Evolutionary conservation across 805 yeast species (phyloP), one percentile per base, ranked within the genome.

Genomic region (Dipodascus albidus): DNA sequence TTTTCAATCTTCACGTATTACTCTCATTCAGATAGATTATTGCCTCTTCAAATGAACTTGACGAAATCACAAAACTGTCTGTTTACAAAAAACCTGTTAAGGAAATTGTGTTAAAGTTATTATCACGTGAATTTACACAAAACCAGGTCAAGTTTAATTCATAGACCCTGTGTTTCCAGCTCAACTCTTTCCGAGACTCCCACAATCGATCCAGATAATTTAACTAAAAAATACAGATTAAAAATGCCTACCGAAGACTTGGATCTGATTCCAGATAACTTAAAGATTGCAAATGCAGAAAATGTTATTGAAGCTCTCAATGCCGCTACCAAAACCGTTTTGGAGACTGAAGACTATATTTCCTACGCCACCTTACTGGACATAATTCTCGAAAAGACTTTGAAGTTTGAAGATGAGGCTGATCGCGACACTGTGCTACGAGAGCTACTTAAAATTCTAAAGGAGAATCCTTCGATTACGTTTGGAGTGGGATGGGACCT

Each of bases 401-500:
- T 58, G 3, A 60, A 70, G 4, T 82, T 73, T 63, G 59, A 74
- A 11, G 66, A 17, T 14, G 44, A 67, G 47, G 76, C 70, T 0
- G 87, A 86, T 52, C 76, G 79, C 53, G 71, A 69, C 1, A 53
- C 58, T 50, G 64, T 85, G n/a, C 66, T 88, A 49, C 67, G 63
- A 0, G 68, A 70, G 2, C 58, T 88, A 15, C 59, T 67, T 9
- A 70, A 67, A 0, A 69, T 80, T 0, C 65, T 87, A 33, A 61
- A 63, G 9, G 67, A 52, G n/a, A 53, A 57, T 47, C 57, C 55
- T 48, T 31, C 60, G 54, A 67, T 87, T 23, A 71, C 81, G 0
- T 73, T 76, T 47, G 85, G 83, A 59, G 79, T 89, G 55, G 95
- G 96, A 1, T 90, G 97, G 97, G 97, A 90, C 65, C 64, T 90